Evolutionary conservation across 345 rosid genomes (phyloP).

Genomic region (Eucalyptus rudis): DNA sequence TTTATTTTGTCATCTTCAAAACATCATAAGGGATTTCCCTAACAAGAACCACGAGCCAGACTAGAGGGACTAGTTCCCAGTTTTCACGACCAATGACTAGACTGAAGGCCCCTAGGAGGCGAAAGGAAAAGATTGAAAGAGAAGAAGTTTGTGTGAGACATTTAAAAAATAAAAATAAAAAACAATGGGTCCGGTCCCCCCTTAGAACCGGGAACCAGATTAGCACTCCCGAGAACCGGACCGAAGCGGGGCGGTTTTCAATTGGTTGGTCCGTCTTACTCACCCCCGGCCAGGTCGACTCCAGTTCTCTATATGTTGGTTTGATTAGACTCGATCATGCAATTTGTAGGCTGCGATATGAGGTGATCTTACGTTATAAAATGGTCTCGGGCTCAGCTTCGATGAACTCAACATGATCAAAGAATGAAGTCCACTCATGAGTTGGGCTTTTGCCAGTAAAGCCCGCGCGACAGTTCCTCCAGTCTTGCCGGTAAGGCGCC

Average conservation of each 20-base stretch:
- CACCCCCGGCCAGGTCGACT: background rate
- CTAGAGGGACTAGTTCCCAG: too few species aligned
- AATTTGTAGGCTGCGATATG: background rate
- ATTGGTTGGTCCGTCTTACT: background rate
- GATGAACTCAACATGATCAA: background rate
- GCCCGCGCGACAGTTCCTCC: background rate
- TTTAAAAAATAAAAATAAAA: too few species aligned
- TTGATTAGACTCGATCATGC: background rate
- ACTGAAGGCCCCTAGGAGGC: background rate
- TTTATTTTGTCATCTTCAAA: too few species aligned
- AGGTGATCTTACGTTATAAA: background rate
- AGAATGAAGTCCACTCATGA: background rate
- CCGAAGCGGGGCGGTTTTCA: too few species aligned
- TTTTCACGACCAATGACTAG: too few species aligned
- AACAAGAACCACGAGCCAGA: rapidly evolving
- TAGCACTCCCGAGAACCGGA: too few species aligned
- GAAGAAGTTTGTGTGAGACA: background rate
- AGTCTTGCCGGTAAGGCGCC: background rate
- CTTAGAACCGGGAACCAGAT: too few species aligned
- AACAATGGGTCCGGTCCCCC: background rate
- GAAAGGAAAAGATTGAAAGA: background rate
- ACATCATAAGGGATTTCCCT: too few species aligned
- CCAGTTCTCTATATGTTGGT: background rate
- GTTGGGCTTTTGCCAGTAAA: background rate
- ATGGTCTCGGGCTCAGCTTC: background rate